A percentile compares a stretch with the other conserved stretches of the same genome.
Evolutionary conservation across 2,329 filamentous ascomycete genomes (phyloP).

Genomic region (Chrysoporthe deuterocubensis): DNA sequence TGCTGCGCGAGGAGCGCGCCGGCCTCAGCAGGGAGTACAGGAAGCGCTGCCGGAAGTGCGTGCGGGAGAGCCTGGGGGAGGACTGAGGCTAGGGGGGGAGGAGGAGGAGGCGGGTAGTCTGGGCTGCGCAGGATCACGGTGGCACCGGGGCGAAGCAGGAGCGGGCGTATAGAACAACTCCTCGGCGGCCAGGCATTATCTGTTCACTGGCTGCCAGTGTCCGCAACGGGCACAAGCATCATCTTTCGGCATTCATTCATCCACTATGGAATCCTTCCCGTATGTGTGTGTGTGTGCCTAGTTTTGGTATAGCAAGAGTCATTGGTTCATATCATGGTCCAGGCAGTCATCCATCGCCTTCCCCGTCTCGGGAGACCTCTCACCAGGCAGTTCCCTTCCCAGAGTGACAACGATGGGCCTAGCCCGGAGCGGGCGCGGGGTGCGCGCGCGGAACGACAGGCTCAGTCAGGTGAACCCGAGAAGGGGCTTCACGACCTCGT

Average conservation of each 20-base stretch:
- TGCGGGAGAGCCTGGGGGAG: conserved; percentile 80
- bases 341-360: background rate
- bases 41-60: conserved; percentile 75
- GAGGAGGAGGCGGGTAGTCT: background rate
- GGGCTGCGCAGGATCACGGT: background rate
- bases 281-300: background rate
- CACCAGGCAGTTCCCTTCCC: background rate
- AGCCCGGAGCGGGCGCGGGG: background rate
- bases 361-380: background rate
- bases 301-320: background rate
- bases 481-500: conserved; percentile 75
- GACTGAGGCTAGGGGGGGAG: conserved; percentile 48
- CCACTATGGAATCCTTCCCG: background rate
- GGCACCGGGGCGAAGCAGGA: background rate
- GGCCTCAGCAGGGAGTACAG: conserved; percentile 72
- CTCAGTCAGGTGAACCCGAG: conserved; percentile 52
- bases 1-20: conserved; percentile 80
- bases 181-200: background rate
- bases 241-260: background rate
- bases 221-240: background rate
- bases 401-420: background rate
- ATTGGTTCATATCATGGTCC: background rate
- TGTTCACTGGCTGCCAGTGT: background rate
- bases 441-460: background rate
- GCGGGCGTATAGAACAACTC: background rate